phyloP scores from a whole-genome alignment of 2,329 filamentous ascomycete genomes.

The Phialophora tarda region DNA sequence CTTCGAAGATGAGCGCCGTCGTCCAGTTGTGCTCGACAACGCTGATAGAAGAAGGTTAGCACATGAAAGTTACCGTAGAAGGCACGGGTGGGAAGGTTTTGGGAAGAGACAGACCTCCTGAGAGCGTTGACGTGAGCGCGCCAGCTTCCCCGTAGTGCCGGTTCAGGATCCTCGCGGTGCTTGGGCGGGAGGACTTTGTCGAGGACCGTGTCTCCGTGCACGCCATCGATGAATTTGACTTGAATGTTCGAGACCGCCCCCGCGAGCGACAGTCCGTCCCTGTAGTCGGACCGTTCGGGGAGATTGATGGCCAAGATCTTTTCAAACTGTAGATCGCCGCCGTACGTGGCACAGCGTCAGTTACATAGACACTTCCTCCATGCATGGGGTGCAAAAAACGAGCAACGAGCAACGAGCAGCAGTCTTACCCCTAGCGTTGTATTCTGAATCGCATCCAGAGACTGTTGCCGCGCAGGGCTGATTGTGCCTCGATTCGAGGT shows the following conservation, averaged over 20 bases:
- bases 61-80: not conserved
- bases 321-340: not conserved
- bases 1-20: slow-evolving; percentile 53
- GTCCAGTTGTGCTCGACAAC: slow-evolving; percentile 6
- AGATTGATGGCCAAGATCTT: slow-evolving; percentile 5
- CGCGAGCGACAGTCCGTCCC: slow-evolving; percentile 1
- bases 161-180: not conserved
- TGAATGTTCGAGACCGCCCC: not conserved
- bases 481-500: not conserved
- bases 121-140: slow-evolving; percentile 3
- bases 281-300: not conserved
- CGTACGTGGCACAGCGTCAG: not conserved
- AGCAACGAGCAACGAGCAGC: not conserved
- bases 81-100: not conserved
- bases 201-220: slow-evolving; percentile 6
- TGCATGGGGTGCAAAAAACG: not conserved
- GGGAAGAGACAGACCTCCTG: not conserved
- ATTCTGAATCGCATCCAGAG: not conserved
- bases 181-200: slow-evolving; percentile 4
- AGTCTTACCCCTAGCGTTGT: not conserved
- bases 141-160: slow-evolving; percentile 2
- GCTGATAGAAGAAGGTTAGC: not conserved
- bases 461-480: not conserved
- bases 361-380: not conserved
- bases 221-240: not conserved